Evolutionary conservation across 106 monocot genomes (phyloP).

Genomic region (Acorus gramineus): DNA sequence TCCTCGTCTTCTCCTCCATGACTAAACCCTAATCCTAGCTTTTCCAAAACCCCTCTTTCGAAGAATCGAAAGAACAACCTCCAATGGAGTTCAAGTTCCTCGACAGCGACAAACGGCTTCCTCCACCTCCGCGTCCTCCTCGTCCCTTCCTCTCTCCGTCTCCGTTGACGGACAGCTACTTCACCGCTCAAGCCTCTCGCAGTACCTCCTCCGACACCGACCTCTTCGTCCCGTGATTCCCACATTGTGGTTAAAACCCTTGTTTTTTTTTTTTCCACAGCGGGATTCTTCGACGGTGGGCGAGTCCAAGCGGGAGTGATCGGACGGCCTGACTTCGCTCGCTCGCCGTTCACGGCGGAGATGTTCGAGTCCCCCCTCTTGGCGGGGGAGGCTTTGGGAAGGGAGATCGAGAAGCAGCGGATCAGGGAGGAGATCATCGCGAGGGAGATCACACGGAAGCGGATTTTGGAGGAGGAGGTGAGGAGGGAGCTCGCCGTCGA

Average conservation of each 20-base stretch:
- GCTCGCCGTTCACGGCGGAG: no score
- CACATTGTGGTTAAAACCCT: no score
- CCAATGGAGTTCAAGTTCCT: constrained; percentile 1
- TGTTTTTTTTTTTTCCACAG: background rate
- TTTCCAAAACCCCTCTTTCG: background rate
- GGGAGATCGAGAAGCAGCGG: constrained; percentile 5
- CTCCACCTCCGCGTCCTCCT: background rate
- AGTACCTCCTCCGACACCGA: background rate
- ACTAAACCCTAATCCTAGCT: background rate
- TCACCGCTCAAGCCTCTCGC: background rate
- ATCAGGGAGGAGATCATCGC: constrained; percentile 4
- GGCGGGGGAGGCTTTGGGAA: background rate
- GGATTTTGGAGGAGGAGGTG: constrained; percentile 1
- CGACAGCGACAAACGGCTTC: background rate
- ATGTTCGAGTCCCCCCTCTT: background rate
- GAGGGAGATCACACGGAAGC: background rate
- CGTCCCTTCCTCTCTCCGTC: background rate
- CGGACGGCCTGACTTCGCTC: background rate
- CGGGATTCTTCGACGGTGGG: background rate
- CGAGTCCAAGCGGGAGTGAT: background rate
- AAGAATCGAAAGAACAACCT: background rate
- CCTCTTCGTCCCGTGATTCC: background rate
- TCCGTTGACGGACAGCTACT: background rate
- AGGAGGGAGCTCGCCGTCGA: background rate
- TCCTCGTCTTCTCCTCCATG: background rate